phyloP scores from a whole-genome alignment of 2,329 filamentous ascomycete species.

The Talaromyces pinophilus region DNA sequence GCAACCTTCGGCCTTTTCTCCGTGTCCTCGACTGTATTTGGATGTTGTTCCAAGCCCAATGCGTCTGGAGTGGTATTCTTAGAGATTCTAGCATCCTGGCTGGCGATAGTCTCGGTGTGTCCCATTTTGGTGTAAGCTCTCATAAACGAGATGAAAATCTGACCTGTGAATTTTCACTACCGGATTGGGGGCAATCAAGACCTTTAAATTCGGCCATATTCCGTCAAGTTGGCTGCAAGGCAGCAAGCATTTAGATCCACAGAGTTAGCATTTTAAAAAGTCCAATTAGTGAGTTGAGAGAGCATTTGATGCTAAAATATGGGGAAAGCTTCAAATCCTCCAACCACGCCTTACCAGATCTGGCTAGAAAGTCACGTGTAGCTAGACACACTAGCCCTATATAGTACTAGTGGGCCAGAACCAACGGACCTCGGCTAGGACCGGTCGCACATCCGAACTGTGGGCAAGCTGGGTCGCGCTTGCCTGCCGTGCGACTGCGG shows the following conservation, averaged over 20 bases:
- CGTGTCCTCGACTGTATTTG: background rate
- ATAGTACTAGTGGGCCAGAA: background rate
- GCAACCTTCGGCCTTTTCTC: background rate
- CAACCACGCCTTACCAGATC: background rate
- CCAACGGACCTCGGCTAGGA: constrained; percentile 8
- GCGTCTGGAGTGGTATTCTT: background rate
- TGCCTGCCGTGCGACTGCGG: constrained; percentile 8
- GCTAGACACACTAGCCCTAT: background rate
- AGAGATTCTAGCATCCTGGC: background rate
- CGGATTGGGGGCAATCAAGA: background rate
- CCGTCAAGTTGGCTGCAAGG: background rate
- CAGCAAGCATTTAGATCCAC: background rate
- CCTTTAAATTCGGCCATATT: background rate
- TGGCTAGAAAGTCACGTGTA: background rate
- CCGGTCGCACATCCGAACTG: constrained; percentile 11
- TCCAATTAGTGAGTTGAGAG: background rate
- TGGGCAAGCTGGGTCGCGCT: constrained; percentile 7
- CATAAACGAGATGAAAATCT: background rate
- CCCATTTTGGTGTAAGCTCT: background rate
- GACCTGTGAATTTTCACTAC: background rate
- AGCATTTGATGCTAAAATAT: background rate
- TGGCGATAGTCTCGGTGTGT: background rate
- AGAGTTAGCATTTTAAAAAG: background rate
- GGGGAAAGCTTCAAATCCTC: background rate
- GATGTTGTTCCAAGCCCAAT: background rate